Evolutionary conservation across 2,329 filamentous ascomycete genomes (phyloP), one percentile per base, ranked within the genome.

Genomic region (Aspergillus sp.): DNA sequence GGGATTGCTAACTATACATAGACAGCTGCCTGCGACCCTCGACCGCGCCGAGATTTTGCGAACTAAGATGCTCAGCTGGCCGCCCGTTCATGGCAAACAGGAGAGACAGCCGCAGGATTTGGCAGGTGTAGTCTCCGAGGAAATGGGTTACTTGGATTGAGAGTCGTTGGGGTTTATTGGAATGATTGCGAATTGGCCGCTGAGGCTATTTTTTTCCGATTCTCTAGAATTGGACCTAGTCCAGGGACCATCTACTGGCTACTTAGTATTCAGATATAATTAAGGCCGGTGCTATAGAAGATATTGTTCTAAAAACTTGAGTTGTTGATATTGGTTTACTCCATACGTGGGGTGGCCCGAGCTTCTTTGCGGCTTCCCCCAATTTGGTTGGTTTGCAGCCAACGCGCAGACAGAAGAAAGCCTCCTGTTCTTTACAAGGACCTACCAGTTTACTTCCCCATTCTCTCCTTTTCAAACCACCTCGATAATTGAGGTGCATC

Each of bases 61-160:
- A 39, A 61, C 68, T 58, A 68, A 67, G 44, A 74, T 77, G 57
- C 75, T 75, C 57, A 60, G 66, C 24, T 85, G 82, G 82, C 82
- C 82, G 37, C 82, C 81, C 12, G 72, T 76, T 11, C 77, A 79
- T 61, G 77, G 75, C 60, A 76, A 73, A 17, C 72, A 72, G 27
- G 73, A 79, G 62, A 70, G 77, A 52, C 70, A 72, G 47, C 72
- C 75, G 15, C 75, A 66, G 52, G 78, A 79, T 0, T 66, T 85
- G 43, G 77, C 76, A 27, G 77, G 77, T 45, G 78, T 84, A n/a
- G 76, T 85, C 70, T 80, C 82, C 59, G 81, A 85, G 59, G 83
- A 85, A 67, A 77, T 85, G 77, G 81, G 82, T 4, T 84, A 80
- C 66, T 69, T 83, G 64, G 82, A 83, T 66, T 84, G 63, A 70